Evolutionary conservation across 805 yeast species (phyloP).

Genomic region (Metschnikowia shivogae): DNA sequence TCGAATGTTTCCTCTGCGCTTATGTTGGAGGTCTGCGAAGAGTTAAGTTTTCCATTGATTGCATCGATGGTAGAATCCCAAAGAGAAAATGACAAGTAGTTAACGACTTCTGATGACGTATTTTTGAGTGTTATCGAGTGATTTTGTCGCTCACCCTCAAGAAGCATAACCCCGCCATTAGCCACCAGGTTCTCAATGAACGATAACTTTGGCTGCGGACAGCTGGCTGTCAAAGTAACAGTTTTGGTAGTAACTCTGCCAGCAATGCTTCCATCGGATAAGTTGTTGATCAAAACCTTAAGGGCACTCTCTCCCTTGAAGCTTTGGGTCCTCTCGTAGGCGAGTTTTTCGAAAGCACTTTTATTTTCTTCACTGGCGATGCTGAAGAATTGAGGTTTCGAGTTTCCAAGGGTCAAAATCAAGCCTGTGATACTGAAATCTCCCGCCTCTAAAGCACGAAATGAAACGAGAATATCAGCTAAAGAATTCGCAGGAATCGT

Average conservation of each 20-base stretch:
- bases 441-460: conserved; percentile 50
- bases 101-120: conserved; percentile 52
- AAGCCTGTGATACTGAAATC: conserved; percentile 48
- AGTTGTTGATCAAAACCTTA: conserved; percentile 19
- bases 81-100: conserved; percentile 56
- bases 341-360: conserved; percentile 9
- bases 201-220: conserved; percentile 59
- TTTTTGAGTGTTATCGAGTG: conserved; percentile 55
- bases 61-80: conserved; percentile 73
- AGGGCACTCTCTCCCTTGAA: not conserved
- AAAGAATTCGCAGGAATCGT: conserved; percentile 26
- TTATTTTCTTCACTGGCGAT: conserved; percentile 31
- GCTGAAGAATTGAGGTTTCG: conserved; percentile 43
- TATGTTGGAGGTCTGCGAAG: conserved; percentile 10
- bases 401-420: conserved; percentile 46
- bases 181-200: conserved; percentile 49
- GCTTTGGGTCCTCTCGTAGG: not conserved
- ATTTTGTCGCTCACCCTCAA: conserved; percentile 67
- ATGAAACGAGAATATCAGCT: conserved; percentile 39
- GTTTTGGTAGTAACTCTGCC: conserved; percentile 18
- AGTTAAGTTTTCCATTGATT: conserved; percentile 50
- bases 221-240: conserved; percentile 30
- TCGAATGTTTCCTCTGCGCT: conserved; percentile 68
- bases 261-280: conserved; percentile 22
- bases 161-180: conserved; percentile 66